Base-by-base conservation (phyloP, 305 asterid species). In the Caryopteris hybrid region DNA sequence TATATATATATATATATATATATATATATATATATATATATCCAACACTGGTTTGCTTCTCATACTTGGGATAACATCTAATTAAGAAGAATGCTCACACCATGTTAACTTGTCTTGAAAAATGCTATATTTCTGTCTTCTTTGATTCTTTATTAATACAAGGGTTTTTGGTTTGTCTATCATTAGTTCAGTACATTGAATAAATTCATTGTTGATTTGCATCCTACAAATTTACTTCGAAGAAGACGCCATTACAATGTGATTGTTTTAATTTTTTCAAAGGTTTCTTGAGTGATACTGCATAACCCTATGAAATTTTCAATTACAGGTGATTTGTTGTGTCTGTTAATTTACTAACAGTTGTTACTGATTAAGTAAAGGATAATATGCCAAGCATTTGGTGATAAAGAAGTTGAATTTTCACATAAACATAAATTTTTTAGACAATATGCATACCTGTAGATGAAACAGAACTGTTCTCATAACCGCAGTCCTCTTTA, bases 401-500 rank as follows among this genome's bases (percentile, higher is more conserved):
- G 60, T 34, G 48, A 45, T 22, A 53, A 17, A 21, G 13, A 58
- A 36, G 33, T 48, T 21, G 46, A 46, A n/a, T 6, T 25, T 3
- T 41, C 64, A 39, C 25, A 25, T 29, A 47, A 27, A 41, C 62
- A 38, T 42, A 38, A 18, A 36, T 38, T 13, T 31, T 45, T 46
- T 29, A 54, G 64, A 64, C 50, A 21, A 54, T 46, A 47, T 31
- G 61, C 69, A 39, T 70, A 94, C 99, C 97, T 80, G 90, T 72
- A 41, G 88, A 11, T 6, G 90, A 84, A 63, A 83, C 81, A 23
- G 96, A 82, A 70, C 85, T 89, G 81, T 85, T 55, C 71, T 85
- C 86, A 13, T 80, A 78, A 69, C 74, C 83, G 72, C 99, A 94
- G 59, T 94, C 99, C 77, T 94, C 99, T 65, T 81, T 85, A 70